A percentile compares a stretch with the other conserved stretches of the same genome.
Evolutionary conservation across 1,139 yeast species (phyloP).

Genomic region (Hemisphaericaspora xylofermentans): DNA sequence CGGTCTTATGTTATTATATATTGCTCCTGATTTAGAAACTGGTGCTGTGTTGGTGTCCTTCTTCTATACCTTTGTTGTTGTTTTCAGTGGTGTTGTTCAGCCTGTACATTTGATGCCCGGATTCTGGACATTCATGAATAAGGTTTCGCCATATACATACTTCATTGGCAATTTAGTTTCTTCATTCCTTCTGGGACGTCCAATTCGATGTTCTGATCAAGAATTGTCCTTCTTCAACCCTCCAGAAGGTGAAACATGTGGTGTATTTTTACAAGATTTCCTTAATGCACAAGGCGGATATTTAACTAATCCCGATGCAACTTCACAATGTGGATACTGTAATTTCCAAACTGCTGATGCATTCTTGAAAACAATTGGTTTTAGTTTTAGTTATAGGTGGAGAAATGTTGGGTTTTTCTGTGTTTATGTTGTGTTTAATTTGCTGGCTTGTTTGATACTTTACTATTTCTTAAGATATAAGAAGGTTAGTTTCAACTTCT

Average conservation of each 20-base stretch:
- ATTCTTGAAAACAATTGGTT: slow-evolving; percentile 45
- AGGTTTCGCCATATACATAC: slow-evolving; percentile 69
- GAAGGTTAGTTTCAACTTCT: slow-evolving; percentile 10
- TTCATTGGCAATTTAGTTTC: slow-evolving; percentile 59
- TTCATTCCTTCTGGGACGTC: slow-evolving; percentile 51
- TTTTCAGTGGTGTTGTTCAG: slow-evolving; percentile 66
- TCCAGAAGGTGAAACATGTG: slow-evolving; percentile 61
- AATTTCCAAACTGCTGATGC: slow-evolving; percentile 52
- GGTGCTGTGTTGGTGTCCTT: slow-evolving; percentile 58
- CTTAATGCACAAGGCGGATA: slow-evolving; percentile 45
- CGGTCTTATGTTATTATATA: slow-evolving; percentile 53
- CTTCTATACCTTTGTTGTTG: slow-evolving; percentile 51
- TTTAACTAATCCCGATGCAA: slow-evolving; percentile 50
- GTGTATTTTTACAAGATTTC: slow-evolving; percentile 40
- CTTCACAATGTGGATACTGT: slow-evolving; percentile 61
- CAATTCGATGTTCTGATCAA: slow-evolving; percentile 49
- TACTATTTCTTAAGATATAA: slow-evolving; percentile 23
- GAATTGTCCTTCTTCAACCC: slow-evolving; percentile 58
- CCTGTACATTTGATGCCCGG: slow-evolving; percentile 60
- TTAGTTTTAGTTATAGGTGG: slow-evolving; percentile 53
- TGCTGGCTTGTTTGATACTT: slow-evolving; percentile 24
- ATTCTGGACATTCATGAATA: slow-evolving; percentile 66
- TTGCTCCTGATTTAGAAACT: slow-evolving; percentile 62
- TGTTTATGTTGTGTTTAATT: slow-evolving; percentile 56
- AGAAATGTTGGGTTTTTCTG: slow-evolving; percentile 63